Base-by-base conservation (phyloP, 345 rosid species). In the Noccaea caerulescens region DNA sequence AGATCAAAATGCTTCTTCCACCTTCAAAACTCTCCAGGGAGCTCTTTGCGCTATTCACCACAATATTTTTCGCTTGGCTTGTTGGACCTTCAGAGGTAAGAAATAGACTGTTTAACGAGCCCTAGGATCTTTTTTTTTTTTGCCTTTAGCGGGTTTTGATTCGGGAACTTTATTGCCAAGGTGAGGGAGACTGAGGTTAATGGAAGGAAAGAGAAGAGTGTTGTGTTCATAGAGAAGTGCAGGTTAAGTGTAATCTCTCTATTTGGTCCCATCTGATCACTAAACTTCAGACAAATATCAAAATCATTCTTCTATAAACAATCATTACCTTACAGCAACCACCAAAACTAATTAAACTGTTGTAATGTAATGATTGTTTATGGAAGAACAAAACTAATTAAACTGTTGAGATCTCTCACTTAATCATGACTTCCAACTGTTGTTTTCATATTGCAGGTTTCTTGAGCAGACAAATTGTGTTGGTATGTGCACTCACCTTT, bases 401-500 rank as follows among this genome's bases (percentile, higher is more conserved):
- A 30, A 53, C 59, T 38, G n/a, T 39, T 18, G 53, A 32, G 59
- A 30, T 57, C 8, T 5, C 25, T 23, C 55, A 51, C 13, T 20
- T 23, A 51, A 12, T 66, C 55, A 34, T 58, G 57, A 42, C 45
- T 25, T 23, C 60, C 51, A 23, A 59, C 12, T 66, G 58, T 51
- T 57, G 54, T 4, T 4, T 10, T 30, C 18, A 9, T 51, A 63
- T 63, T 76, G 65, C 78, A 93, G 99, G 84, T 88, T 94, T 77
- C 81, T 94, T 44, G 99, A 89, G 77, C 88, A 88, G 77, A 77
- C 85, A 33, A 88, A 86, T 70, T 94, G 99, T 68, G 87, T 85
- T 8, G 95, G 99, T 33, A 87, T 86, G 96, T 94, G 99, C 76
- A 86, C 87, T 42, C 91, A 94, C 78, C 82, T 94, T 10, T 94